A percentile compares a stretch with the other conserved stretches of the same genome.
phyloP scores from a whole-genome alignment of 1,284 basidiomycete genomes.

The Melanopsichium pennsylvanicum region DNA sequence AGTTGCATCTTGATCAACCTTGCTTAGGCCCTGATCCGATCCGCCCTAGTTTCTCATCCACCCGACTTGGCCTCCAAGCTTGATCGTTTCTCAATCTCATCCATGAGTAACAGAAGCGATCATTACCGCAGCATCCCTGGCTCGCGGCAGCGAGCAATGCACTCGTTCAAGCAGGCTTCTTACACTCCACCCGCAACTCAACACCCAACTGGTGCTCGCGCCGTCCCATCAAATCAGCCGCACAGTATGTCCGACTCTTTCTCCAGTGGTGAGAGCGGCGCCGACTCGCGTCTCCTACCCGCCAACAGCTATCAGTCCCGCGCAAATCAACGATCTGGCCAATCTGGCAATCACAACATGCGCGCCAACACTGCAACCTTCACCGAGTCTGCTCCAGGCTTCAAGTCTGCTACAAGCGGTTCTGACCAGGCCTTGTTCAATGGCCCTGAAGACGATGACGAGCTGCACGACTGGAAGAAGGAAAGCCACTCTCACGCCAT shows the following conservation, averaged over 20 bases:
- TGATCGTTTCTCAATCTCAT: neutral
- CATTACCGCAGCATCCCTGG: slow-evolving; percentile 21
- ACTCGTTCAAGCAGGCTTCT: slow-evolving; percentile 34
- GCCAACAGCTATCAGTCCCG: slow-evolving; percentile 9
- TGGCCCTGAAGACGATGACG: slow-evolving; percentile 50
- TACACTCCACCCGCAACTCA: slow-evolving; percentile 16
- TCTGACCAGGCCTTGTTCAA: slow-evolving; percentile 15
- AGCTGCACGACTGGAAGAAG: slow-evolving; percentile 50
- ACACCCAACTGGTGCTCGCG: slow-evolving; percentile 6
- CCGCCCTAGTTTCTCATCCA: neutral
- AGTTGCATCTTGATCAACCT: too few species aligned
- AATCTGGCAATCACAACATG: neutral
- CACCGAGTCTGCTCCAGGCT: slow-evolving; percentile 10
- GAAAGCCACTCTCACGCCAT: slow-evolving; percentile 24
- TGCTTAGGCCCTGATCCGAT: too few species aligned
- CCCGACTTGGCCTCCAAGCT: neutral
- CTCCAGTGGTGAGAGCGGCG: slow-evolving; percentile 34
- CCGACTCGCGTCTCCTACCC: slow-evolving; percentile 22
- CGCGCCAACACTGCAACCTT: slow-evolving; percentile 14
- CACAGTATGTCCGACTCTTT: slow-evolving; percentile 28
- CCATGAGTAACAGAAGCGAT: slow-evolving; percentile 18
- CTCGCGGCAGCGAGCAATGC: slow-evolving; percentile 11
- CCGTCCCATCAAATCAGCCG: slow-evolving; percentile 5
- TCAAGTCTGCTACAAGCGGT: slow-evolving; percentile 25
- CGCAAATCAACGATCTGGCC: slow-evolving; percentile 1